Evolutionary conservation across 345 rosid species (phyloP), one percentile per base, ranked within the genome.

Genomic region (Populus pruinosa): DNA sequence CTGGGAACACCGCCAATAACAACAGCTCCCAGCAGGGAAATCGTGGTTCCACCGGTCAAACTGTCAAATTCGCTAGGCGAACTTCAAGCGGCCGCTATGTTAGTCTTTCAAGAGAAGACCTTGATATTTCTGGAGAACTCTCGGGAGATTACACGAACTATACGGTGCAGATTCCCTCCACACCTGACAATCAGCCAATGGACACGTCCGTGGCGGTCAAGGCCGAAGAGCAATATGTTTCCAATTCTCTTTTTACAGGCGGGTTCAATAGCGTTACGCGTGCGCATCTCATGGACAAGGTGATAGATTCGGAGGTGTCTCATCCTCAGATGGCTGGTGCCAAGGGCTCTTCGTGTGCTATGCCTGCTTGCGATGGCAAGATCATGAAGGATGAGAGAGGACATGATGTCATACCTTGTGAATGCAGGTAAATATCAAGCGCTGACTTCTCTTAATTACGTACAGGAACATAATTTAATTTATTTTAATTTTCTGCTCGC

Each of bases 321-420:
- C 99, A 96, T 79, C 99, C 98, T 56, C 99, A 96, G 78, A 96
- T 93, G 98, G 94, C 93, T 5, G 97, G 99, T 6, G 83, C 98
- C 38, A 93, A 87, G 78, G 99, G 98, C 4, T 86, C 94, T 55
- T 81, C 91, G 2, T 96, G 99, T 74, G 76, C 89, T 13, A 96
- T 96, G 98, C 88, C 87, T n/a, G 94, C 93, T 31, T 96, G 97
- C 56, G 99, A 93, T 69, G 99, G 98, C 39, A 96, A 91, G 81
- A 85, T 90, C 69, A 93, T 91, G 92, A 92, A 89, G 85, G 99
- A 96, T 69, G 99, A 92, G 79, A 87, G 97, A 36, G 99, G 99
- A 65, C 72, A 81, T 20, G 98, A 96, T 67, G 85, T 93, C 21
- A 90, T 77, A 55, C 98, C 98, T 62, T 96, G 99, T 64, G 98